Evolutionary conservation across 2,329 filamentous ascomycete species (phyloP).

Genomic region (Exophiala bonariae): DNA sequence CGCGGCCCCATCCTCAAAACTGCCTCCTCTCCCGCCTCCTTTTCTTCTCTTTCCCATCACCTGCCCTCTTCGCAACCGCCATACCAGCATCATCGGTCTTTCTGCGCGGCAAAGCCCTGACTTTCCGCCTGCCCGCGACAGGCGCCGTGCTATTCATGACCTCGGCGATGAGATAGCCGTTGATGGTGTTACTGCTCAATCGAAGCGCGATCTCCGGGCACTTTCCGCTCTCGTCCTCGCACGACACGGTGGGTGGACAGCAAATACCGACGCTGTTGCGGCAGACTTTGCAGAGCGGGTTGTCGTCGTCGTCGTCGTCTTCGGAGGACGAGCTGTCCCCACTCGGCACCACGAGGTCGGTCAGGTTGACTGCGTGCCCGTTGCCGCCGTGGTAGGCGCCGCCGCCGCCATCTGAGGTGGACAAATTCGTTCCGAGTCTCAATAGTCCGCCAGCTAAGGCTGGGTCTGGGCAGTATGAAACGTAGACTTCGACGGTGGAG

Average conservation of each 20-base stretch:
- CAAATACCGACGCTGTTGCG: conserved; percentile 23
- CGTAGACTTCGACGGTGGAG: conserved; percentile 18
- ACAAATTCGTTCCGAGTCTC: background rate
- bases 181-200: conserved; percentile 17
- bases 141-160: conserved; percentile 21
- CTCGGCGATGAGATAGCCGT: conserved; percentile 23
- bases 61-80: background rate
- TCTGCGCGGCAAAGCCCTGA: conserved; percentile 12
- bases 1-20: no score
- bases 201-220: conserved; percentile 21
- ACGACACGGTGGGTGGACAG: conserved; percentile 22
- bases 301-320: background rate
- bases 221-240: conserved; percentile 19
- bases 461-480: conserved; percentile 20
- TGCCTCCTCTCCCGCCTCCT: no score
- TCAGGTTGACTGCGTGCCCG: background rate
- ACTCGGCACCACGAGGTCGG: background rate
- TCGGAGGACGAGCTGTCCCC: background rate
- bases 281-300: conserved; percentile 21
- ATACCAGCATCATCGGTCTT: background rate
- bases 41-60: no score
- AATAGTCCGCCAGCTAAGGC: background rate
- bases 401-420: background rate
- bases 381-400: background rate
- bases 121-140: conserved; percentile 19